These are phyloP conservation scores for Fusarium heterosporum DNA, from an alignment of 2,329 filamentous ascomycete genomes.

Conservation along the genomic window DNA sequence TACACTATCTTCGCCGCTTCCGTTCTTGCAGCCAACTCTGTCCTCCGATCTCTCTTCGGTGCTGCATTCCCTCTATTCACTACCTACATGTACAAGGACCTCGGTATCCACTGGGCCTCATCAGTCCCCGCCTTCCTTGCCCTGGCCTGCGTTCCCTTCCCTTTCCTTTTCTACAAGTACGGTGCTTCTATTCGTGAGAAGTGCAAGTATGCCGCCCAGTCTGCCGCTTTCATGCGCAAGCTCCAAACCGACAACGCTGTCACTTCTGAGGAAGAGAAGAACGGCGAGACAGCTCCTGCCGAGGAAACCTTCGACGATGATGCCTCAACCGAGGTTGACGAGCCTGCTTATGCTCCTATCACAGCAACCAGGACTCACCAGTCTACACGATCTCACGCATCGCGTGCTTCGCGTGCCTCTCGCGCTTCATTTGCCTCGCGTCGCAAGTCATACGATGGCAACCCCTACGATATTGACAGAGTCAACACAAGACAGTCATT, in stretches of 20 bases:
- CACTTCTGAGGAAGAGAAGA: constrained; percentile 20
- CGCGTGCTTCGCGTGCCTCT: constrained; percentile 22
- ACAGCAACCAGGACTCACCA: constrained; percentile 17
- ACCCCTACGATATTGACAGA: constrained; percentile 37
- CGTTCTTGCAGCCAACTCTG: constrained; percentile 33
- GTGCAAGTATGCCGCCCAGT: constrained; percentile 40
- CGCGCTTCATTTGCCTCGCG: constrained; percentile 20
- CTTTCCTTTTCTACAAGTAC: constrained; percentile 42
- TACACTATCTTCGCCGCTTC: constrained; percentile 42
- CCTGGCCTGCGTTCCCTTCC: constrained; percentile 38
- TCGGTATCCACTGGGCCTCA: constrained; percentile 40
- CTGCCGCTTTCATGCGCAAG: constrained; percentile 40
- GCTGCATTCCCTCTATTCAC: constrained; percentile 40
- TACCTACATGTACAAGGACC: constrained; percentile 34
- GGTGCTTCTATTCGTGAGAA: constrained; percentile 36
- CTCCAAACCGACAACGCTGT: constrained; percentile 19
- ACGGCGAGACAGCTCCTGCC: constrained; percentile 12
- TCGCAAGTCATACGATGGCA: constrained; percentile 36
- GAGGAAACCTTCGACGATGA: constrained; percentile 32
- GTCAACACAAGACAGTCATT: constrained; percentile 39
- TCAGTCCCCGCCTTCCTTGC: constrained; percentile 35
- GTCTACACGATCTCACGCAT: constrained; percentile 25
- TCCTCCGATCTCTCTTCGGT: constrained; percentile 38
- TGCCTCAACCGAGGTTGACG: constrained; percentile 33
- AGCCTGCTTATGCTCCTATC: constrained; percentile 34